Evolutionary conservation across 768 basidiomycete species (phyloP).

Genomic region (Mycena metata): DNA sequence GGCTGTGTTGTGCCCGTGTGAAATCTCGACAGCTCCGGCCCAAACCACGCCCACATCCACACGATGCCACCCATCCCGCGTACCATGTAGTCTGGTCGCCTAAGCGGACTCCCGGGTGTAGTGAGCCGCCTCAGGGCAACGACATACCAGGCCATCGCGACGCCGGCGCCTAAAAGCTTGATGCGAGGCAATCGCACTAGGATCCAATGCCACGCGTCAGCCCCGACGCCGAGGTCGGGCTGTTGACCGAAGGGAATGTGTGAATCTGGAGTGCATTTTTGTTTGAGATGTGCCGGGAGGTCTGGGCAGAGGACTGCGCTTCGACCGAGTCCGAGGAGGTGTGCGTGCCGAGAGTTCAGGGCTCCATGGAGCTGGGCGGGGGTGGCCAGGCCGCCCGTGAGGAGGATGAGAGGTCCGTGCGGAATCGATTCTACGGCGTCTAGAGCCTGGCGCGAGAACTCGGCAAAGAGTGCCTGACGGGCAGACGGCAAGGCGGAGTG

Average conservation of each 20-base stretch:
- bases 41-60: conserved; percentile 64
- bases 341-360: conserved; percentile 67
- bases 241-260: conserved; percentile 54
- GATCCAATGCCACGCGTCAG: conserved; percentile 40
- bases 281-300: conserved; percentile 60
- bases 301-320: conserved; percentile 73
- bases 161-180: conserved; percentile 75
- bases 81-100: conserved; percentile 44
- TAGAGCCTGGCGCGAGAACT: conserved; percentile 72
- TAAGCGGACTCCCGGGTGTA: background rate
- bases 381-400: conserved; percentile 85
- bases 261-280: conserved; percentile 38
- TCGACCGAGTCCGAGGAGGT: conserved; percentile 85
- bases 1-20: no score
- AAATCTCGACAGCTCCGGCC: conserved; percentile 1
- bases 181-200: conserved; percentile 59
- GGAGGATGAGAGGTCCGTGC: conserved; percentile 71
- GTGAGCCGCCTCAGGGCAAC: conserved; percentile 70
- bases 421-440: conserved; percentile 55
- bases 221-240: conserved; percentile 49
- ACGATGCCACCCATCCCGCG: conserved; percentile 54
- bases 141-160: conserved; percentile 75
- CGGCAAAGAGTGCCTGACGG: conserved; percentile 82
- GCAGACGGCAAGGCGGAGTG: conserved; percentile 39
- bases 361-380: conserved; percentile 67